Conservation (phyloP, 2,329 filamentous ascomycete species). For the Pseudocercospora macadamiae region DNA sequence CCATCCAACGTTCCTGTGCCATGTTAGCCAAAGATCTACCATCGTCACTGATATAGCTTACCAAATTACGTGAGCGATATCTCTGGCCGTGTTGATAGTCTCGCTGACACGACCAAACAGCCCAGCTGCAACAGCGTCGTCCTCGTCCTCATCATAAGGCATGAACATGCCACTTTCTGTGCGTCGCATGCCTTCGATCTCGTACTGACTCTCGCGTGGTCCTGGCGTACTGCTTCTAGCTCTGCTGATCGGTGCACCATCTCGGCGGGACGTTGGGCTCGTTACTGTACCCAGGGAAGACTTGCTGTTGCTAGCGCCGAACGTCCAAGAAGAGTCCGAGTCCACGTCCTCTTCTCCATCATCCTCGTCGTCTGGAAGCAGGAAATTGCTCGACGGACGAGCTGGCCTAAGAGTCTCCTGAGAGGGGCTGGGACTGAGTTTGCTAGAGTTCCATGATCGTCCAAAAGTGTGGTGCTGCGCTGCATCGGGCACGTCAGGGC, state of each 20-base stretch:
- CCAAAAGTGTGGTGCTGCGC: constrained; percentile 48
- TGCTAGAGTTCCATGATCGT: constrained; percentile 37
- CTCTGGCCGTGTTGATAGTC: constrained; percentile 68
- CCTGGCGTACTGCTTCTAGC: constrained; percentile 23
- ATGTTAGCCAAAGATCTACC: constrained; percentile 9
- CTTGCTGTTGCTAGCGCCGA: constrained; percentile 38
- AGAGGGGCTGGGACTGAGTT: constrained; percentile 74
- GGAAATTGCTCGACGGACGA: constrained; percentile 66
- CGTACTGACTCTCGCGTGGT: constrained; percentile 40
- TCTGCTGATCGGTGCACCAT: constrained; percentile 39
- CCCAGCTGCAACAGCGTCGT: constrained; percentile 56
- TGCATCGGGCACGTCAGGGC: constrained; percentile 58
- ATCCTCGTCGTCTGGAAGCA: constrained; percentile 37
- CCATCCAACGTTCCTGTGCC: constrained; percentile 61
- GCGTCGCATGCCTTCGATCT: constrained; percentile 69
- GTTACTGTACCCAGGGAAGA: constrained; percentile 35
- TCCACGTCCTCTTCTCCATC: constrained; percentile 28
- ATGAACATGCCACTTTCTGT: constrained; percentile 90
- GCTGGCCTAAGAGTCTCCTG: constrained; percentile 79
- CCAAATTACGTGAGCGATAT: constrained; percentile 69
- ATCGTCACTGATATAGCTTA: background rate
- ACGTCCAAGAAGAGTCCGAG: constrained; percentile 38
- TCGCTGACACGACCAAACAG: constrained; percentile 80
- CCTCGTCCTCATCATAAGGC: constrained; percentile 74
- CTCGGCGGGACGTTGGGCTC: constrained; percentile 32